phyloP scores from a whole-genome alignment of 73 alveolate genomes.

The Paramecium primaurelia region DNA sequence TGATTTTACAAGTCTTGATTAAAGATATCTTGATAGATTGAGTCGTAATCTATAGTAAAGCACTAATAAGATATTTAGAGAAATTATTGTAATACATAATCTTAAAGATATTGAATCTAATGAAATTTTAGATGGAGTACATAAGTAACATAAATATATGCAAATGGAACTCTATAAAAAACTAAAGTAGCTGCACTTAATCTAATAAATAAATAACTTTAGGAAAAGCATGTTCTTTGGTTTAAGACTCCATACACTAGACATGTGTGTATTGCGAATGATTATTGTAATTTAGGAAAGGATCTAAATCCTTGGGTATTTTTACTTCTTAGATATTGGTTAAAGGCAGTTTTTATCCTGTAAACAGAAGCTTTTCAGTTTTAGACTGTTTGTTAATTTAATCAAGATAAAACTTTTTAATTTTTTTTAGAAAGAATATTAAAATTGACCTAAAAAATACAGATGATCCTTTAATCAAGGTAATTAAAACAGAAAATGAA shows the following conservation, averaged over 20 bases:
- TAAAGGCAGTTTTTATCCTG: constrained; percentile 42
- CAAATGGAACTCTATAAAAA: constrained; percentile 42
- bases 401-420: constrained; percentile 31
- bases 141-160: constrained; percentile 49
- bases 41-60: neutral
- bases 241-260: constrained; percentile 42
- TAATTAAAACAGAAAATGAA: constrained; percentile 20
- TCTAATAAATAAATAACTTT: neutral
- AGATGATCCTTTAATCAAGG: constrained; percentile 11
- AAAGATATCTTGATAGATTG: constrained; percentile 46
- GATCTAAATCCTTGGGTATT: constrained; percentile 43
- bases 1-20: constrained; percentile 61
- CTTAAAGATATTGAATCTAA: constrained; percentile 50
- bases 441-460: neutral
- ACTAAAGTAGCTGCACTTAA: constrained; percentile 46
- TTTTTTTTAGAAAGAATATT: constrained; percentile 44
- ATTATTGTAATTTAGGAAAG: constrained; percentile 26
- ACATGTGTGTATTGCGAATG: constrained; percentile 45
- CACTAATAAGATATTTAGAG: constrained; percentile 31
- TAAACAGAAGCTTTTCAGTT: constrained; percentile 17
- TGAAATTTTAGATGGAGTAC: constrained; percentile 49
- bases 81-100: constrained; percentile 62
- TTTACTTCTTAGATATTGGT: constrained; percentile 31
- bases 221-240: constrained; percentile 29
- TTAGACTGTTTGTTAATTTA: neutral